Evolutionary conservation across 2,329 filamentous ascomycete genomes (phyloP).

Genomic region (Sphaceloma murrayae): DNA sequence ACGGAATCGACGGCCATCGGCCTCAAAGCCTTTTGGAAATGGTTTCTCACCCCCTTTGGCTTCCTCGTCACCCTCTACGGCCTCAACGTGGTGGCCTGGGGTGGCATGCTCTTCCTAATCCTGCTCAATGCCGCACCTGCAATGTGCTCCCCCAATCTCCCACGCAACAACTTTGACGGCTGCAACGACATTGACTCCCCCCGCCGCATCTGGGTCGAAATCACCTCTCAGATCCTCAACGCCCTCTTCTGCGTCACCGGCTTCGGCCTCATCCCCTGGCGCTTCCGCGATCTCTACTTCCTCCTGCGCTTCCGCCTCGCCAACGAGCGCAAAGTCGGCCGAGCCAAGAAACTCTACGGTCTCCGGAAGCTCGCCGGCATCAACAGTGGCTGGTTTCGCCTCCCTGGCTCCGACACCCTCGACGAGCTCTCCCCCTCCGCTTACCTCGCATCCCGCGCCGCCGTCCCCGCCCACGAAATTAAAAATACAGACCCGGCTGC

Average conservation of each 20-base stretch:
- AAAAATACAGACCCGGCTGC: not conserved
- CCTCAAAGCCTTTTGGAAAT: conserved; percentile 57
- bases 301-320: conserved; percentile 54
- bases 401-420: conserved; percentile 55
- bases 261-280: conserved; percentile 76
- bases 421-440: conserved; percentile 27
- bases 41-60: conserved; percentile 63
- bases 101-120: conserved; percentile 80
- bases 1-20: conserved; percentile 50
- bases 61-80: conserved; percentile 71
- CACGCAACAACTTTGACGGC: conserved; percentile 21
- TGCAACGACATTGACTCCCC: conserved; percentile 45
- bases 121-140: conserved; percentile 64
- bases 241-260: conserved; percentile 79
- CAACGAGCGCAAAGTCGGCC: conserved; percentile 21
- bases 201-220: conserved; percentile 76
- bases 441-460: conserved; percentile 15
- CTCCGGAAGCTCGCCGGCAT: conserved; percentile 64
- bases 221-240: conserved; percentile 73
- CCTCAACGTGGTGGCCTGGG: conserved; percentile 78
- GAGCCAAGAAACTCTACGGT: conserved; percentile 38
- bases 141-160: conserved; percentile 50
- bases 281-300: conserved; percentile 70
- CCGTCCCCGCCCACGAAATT: not conserved
- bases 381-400: conserved; percentile 65